These are phyloP conservation scores for Zygnema circumcarinatum DNA, from an alignment of 139 green algal species.

Conservation along the genomic window DNA sequence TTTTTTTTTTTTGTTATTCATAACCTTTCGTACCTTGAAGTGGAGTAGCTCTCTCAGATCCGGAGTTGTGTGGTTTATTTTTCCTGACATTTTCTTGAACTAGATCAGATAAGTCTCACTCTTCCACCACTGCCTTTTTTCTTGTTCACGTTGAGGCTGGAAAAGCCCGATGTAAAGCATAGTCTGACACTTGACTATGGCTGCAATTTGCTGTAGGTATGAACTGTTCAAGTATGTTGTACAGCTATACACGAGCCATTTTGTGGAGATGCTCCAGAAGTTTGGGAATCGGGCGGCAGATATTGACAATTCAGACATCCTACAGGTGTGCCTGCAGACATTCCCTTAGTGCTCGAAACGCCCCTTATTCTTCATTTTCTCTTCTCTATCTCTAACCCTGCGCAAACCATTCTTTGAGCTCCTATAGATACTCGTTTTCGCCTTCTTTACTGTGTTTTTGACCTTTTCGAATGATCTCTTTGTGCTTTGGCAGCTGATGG, in stretches of 20 bases:
- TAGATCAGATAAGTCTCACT: no score
- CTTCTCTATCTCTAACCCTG: not conserved
- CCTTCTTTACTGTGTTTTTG: not conserved
- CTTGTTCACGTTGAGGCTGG: no score
- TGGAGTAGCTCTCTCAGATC: no score
- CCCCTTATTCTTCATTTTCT: not conserved
- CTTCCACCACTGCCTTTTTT: no score
- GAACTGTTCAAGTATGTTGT: constrained; percentile 73
- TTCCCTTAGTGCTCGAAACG: not conserved
- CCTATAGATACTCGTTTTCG: not conserved
- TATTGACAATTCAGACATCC: constrained; percentile 78
- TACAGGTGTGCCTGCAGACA: constrained; percentile 68
- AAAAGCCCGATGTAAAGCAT: no score
- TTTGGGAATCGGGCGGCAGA: constrained; percentile 73
- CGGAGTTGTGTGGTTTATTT: no score
- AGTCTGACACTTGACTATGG: no score
- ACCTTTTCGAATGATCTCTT: not conserved
- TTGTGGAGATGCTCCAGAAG: constrained; percentile 76
- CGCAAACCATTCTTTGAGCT: no score
- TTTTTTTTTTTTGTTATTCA: no score
- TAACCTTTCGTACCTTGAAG: no score
- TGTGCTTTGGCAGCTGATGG: constrained; percentile 67
- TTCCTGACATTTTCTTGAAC: no score
- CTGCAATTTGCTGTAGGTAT: constrained; percentile 69
- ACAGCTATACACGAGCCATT: constrained; percentile 75